A percentile compares a stretch with the other conserved stretches of the same genome.
These are phyloP conservation scores for Pyricularia sp. DNA, from an alignment of 2,329 filamentous ascomycete species.

Conservation along the genomic window DNA sequence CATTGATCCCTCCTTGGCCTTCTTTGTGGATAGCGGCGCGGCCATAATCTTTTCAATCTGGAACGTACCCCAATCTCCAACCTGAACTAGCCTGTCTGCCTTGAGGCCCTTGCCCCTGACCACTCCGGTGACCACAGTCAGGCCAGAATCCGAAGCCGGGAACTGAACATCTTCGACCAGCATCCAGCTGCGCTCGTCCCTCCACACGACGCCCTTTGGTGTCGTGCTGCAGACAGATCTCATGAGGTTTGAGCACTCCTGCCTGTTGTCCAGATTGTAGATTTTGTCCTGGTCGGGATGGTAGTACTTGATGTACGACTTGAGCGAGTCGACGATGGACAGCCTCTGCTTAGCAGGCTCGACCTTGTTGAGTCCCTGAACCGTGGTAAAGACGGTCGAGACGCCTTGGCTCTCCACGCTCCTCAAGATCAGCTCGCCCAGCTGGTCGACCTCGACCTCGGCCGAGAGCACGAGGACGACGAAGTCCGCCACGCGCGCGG, in stretches of 20 bases:
- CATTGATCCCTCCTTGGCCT: constrained; percentile 54
- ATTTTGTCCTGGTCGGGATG: constrained; percentile 87
- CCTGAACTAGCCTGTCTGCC: constrained; percentile 75
- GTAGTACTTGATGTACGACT: constrained; percentile 88
- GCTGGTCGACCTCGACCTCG: constrained; percentile 66
- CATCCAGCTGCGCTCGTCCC: constrained; percentile 94
- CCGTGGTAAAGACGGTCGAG: constrained; percentile 78
- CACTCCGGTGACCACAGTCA: constrained; percentile 68
- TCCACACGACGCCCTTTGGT: constrained; percentile 89
- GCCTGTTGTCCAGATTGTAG: constrained; percentile 73
- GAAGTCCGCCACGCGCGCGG: constrained; percentile 80
- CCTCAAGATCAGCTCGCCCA: constrained; percentile 74
- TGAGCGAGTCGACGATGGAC: constrained; percentile 68
- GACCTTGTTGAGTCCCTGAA: constrained; percentile 65
- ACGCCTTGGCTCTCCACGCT: constrained; percentile 88
- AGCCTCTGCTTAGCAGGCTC: constrained; percentile 67
- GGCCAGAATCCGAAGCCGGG: constrained; percentile 39
- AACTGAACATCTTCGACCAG: constrained; percentile 72
- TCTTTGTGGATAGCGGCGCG: constrained; percentile 51
- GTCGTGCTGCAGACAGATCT: constrained; percentile 82
- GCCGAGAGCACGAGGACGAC: constrained; percentile 77
- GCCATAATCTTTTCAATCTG: constrained; percentile 82
- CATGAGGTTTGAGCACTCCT: constrained; percentile 85
- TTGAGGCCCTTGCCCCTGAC: constrained; percentile 79
- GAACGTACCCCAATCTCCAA: constrained; percentile 89